Percentiles rank a stretch among this genome's conserved stretches.
These are phyloP conservation scores for Fusarium sp. DNA, from an alignment of 2,329 filamentous ascomycete species.

Conservation along the genomic window DNA sequence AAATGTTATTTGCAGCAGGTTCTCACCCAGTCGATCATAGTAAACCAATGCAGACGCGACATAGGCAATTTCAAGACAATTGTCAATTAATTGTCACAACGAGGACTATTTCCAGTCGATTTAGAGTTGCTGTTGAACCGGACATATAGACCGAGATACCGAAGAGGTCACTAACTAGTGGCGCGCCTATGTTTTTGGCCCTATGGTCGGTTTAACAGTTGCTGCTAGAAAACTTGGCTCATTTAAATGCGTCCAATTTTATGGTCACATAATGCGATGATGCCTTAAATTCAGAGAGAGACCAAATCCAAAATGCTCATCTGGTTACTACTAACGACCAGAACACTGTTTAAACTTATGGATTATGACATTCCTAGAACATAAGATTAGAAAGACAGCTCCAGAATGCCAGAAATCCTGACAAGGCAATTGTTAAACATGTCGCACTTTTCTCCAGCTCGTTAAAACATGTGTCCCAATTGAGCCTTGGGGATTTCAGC, in stretches of 20 bases:
- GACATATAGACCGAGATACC: too few relatives aligned
- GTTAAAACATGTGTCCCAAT: background rate
- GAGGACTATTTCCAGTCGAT: background rate
- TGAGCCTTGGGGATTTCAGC: background rate
- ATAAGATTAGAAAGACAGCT: background rate
- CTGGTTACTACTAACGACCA: background rate
- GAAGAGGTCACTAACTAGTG: too few relatives aligned
- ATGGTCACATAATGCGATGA: too few relatives aligned
- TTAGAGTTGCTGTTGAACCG: background rate
- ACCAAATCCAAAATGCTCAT: background rate
- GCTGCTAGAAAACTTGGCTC: background rate
- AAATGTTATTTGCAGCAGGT: background rate
- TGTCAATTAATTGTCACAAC: background rate
- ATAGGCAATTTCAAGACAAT: background rate
- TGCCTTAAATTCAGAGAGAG: background rate
- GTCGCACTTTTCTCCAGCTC: background rate
- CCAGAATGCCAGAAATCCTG: background rate
- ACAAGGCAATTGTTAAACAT: background rate
- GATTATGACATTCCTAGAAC: background rate
- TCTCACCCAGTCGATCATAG: too few relatives aligned
- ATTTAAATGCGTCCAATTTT: too few relatives aligned
- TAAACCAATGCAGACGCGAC: background rate
- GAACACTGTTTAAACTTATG: background rate
- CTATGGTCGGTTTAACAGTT: too few relatives aligned
- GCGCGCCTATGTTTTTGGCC: too few relatives aligned